A percentile compares a stretch with the other conserved stretches of the same genome.
Evolutionary conservation across 225 moss, liverwort and hornwort genomes (phyloP).

Genomic region (Straminergon stramineum): DNA sequence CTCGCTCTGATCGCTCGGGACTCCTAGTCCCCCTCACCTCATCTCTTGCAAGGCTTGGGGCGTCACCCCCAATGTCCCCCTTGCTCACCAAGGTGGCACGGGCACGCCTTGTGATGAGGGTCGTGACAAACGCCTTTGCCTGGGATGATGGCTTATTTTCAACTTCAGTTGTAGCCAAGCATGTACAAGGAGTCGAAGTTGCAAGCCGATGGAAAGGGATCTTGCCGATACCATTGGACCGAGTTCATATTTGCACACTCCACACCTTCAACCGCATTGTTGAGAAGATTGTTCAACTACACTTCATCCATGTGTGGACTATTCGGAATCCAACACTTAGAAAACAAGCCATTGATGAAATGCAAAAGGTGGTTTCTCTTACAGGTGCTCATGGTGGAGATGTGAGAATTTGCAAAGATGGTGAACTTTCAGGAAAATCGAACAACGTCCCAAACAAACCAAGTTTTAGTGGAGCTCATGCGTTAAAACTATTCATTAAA

Average conservation of each 20-base stretch:
- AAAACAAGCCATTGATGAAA: neutral
- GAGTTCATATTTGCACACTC: neutral
- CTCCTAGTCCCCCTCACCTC: no score
- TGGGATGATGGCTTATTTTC: neutral
- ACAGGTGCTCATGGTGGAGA: neutral
- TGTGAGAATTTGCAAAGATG: neutral
- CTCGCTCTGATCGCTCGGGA: no score
- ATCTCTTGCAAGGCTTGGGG: no score
- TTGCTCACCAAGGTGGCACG: no score
- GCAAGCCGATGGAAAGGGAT: neutral
- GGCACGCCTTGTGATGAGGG: no score
- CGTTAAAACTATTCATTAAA: neutral
- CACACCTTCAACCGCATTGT: neutral
- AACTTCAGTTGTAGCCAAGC: neutral
- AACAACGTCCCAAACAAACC: neutral
- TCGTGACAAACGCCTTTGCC: no score
- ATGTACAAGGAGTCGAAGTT: neutral
- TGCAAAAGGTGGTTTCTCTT: neutral
- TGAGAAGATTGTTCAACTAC: neutral
- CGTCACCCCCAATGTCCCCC: no score
- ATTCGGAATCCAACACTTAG: neutral
- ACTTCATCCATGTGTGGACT: neutral
- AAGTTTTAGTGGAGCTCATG: neutral
- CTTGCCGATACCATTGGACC: neutral
- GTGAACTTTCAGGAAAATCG: neutral